phyloP scores from a whole-genome alignment of 1,284 basidiomycete species.

The Wallemia mellicola region DNA sequence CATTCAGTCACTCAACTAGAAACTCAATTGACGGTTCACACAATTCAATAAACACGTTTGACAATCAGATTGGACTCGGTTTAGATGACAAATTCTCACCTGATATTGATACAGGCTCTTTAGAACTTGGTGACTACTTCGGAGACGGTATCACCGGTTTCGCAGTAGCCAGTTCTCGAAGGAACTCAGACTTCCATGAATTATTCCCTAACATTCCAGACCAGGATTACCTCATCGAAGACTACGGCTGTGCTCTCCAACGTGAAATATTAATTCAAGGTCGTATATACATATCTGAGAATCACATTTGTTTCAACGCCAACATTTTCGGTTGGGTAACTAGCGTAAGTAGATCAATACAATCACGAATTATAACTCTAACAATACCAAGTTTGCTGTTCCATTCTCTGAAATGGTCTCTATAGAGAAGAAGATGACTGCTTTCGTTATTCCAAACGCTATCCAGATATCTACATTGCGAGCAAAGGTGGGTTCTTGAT shows the following conservation, averaged over 20 bases:
- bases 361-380: neutral
- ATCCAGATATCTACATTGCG: slow-evolving; percentile 64
- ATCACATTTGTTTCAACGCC: slow-evolving; percentile 91
- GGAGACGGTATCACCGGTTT: slow-evolving; percentile 68
- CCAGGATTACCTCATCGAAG: slow-evolving; percentile 93
- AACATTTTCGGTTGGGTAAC: slow-evolving; percentile 99
- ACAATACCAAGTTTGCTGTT: slow-evolving; percentile 36
- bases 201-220: slow-evolving; percentile 62
- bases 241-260: slow-evolving; percentile 87
- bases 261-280: slow-evolving; percentile 92
- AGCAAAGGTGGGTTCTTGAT: slow-evolving; percentile 15
- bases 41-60: neutral
- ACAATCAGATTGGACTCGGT: neutral
- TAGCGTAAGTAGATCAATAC: slow-evolving; percentile 29
- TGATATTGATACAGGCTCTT: neutral
- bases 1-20: neutral
- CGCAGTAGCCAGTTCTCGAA: slow-evolving; percentile 77
- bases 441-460: slow-evolving; percentile 92
- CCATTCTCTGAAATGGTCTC: slow-evolving; percentile 68
- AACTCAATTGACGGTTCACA: neutral
- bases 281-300: slow-evolving; percentile 83
- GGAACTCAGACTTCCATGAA: slow-evolving; percentile 86
- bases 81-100: neutral
- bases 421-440: slow-evolving; percentile 94
- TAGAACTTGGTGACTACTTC: slow-evolving; percentile 19